Evolutionary conservation across 805 yeast genomes (phyloP), one percentile per base, ranked within the genome.

Genomic region (Ogataea philodendri): DNA sequence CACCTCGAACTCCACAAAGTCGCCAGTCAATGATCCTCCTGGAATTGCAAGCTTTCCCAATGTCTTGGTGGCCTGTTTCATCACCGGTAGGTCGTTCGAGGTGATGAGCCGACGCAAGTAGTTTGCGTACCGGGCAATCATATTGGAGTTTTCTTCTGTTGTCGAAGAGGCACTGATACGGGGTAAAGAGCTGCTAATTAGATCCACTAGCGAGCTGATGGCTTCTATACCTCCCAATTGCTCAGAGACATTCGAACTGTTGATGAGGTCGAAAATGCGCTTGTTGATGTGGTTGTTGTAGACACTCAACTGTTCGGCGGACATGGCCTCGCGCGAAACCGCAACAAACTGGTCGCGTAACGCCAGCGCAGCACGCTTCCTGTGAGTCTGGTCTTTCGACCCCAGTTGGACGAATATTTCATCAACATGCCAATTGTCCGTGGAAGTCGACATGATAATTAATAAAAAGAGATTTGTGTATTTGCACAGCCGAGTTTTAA

Each of bases 221-320:
- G 97, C 97, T 15, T 87, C 74, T 20, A 90, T 81, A 26, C 96
- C 97, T 13, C 97, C 97, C 22, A 89, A 69, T 44, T 85, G 80
- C 45, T 84, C 88, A 18, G 70, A 60, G 5, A 79, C 62, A 46
- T 84, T 90, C 7, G 78, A 70, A 4, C 89, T 78, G 49, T 86
- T 87, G 31, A 87, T 77, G 34, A 88, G 69, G 54, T 85, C 96
- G 57, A 87, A 88, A 13, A 93, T 84, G 44, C 83, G 78, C 52
- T 85, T 84, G 65, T 90, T 88, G 44, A 90, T 81, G 40, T 82
- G 89, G 55, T 84, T 86, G 58, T 83, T 85, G 59, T 84, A 85
- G 22, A 88, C 64, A 44, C 84, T 76, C 49, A 86, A 77, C 50
- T 84, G 90, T 55, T 88, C 96, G 1, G 84, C 70, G 0, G 93